Base-by-base conservation (phyloP, 2,329 filamentous ascomycete species). In the Ophiostoma novo-ulmi region DNA sequence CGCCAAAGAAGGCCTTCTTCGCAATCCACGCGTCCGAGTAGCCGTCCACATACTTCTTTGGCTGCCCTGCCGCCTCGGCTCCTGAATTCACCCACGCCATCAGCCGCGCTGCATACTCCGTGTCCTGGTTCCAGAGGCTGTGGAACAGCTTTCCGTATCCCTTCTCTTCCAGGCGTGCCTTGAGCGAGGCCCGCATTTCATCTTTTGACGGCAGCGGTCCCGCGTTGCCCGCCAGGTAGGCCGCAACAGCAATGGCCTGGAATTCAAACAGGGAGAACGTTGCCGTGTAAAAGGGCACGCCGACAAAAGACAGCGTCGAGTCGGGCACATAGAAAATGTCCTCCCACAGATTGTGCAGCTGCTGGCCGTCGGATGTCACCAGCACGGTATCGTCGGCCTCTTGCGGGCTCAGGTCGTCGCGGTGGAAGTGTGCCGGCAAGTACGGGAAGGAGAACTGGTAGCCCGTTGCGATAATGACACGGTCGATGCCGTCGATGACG, bases 271-370 rank as follows among this genome's bases (percentile, higher is more conserved):
- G 80, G 0, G 87, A 87, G 75, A 91, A 92, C 0, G 89, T 91
- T 0, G 88, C 87, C 0, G 86, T 86, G 75, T 89, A 86, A 75
- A 87, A 90, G 0, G 87, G 88, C 0, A 89, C 85, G 0, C 89
- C 89, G 22, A 91, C 80, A 73, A 91, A 91, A 0, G 82, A 80
- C 0, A 91, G 79, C 0, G 86, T 85, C 0, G 89, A 88, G 72
- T 91, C 88, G 0, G 84, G 83, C 63, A 91, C 90, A 77, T 91
- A 91, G 76, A 90, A 91, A 17, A 91, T 88, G 76, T 92, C 89
- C 71, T 87, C 87, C 80, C 91, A 87, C 64, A 73, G 58, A 58
- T 73, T 73, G 75, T 91, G 89, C 4, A 83, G 80, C 76, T 88
- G 85, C 14, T 82, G 83, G 1, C 89, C 89, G 63, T 71, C 67